Base-by-base conservation (phyloP, 768 basidiomycete genomes). In the Lentinula detonsa region DNA sequence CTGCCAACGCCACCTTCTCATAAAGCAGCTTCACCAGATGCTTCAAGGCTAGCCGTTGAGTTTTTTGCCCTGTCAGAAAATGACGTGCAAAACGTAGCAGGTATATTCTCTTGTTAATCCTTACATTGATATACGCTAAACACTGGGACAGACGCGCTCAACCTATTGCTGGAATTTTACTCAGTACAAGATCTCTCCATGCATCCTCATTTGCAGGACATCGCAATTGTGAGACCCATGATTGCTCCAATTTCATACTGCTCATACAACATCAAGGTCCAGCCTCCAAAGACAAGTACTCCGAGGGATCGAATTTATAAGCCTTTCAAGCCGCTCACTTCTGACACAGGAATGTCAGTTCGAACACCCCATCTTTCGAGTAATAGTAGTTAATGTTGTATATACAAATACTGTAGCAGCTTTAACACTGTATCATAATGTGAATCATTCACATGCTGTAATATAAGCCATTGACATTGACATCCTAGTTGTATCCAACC, bases 1-100 rank as follows among this genome's bases (percentile, higher is more conserved):
- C 79, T 93, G 64, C 91, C 88, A 54, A 92, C 90, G 5, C 91
- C 91, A 37, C 91, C 91, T 23, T 85, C 89, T 23, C 83, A 90
- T 66, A 86, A 90, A 65, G 82, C 88, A 16, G 77, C 83, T 40
- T 88, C 87, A 40, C 88, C 89, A 54, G 86, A 89, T 67, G 82
- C 83, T 18, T 81, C 84, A 43, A 80, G 88, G 61, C 84, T 85
- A 67, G 87, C 82, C 8, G 74, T 90, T 48, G 86, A 89, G 64
- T 78, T 85, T 67, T 89, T 87, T 67, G 79, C 79, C 11, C 81
- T 93, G 62, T 80, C 75, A 57, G 83, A 87, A 61, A 66, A 72
- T 35, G 86, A 92, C 65, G 73, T 89, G 43, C 70, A 71, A 18
- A 73, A 76, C 52, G 79, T 91, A 46, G 80, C 85, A 73, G 90